A percentile compares a stretch with the other conserved stretches of the same genome.
Evolutionary conservation across 2,329 filamentous ascomycete species (phyloP).

Genomic region (Fusarium nelsonii): DNA sequence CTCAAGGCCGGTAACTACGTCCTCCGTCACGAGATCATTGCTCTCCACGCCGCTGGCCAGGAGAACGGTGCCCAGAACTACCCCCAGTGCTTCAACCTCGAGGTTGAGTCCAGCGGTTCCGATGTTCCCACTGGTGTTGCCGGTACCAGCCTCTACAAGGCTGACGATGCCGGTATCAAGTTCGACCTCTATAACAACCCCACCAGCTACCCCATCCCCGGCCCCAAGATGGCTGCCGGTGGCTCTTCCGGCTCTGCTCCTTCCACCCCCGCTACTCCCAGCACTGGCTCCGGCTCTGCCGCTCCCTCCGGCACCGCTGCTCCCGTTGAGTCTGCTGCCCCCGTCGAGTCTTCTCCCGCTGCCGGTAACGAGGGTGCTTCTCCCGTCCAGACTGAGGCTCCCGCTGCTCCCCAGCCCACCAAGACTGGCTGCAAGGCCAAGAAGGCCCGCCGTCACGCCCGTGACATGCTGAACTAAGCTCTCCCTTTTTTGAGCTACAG

Average conservation of each 20-base stretch:
- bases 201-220: slow-evolving; percentile 49
- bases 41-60: slow-evolving; percentile 58
- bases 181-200: slow-evolving; percentile 52
- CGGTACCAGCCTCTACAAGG: slow-evolving; percentile 50
- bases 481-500: slow-evolving; percentile 18
- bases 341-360: slow-evolving; percentile 17
- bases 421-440: slow-evolving; percentile 43
- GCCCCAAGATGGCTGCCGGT: slow-evolving; percentile 41
- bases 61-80: slow-evolving; percentile 65
- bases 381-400: slow-evolving; percentile 27
- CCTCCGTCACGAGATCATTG: slow-evolving; percentile 66
- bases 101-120: slow-evolving; percentile 58
- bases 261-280: slow-evolving; percentile 2
- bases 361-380: slow-evolving; percentile 20
- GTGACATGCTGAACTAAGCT: slow-evolving; percentile 42
- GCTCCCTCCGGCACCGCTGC: slow-evolving; percentile 18
- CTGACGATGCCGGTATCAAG: slow-evolving; percentile 50
- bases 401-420: slow-evolving; percentile 32
- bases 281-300: slow-evolving; percentile 2
- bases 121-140: slow-evolving; percentile 52
- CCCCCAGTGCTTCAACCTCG: slow-evolving; percentile 64
- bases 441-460: slow-evolving; percentile 46
- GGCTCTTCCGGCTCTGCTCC: slow-evolving; percentile 13
- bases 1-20: slow-evolving; percentile 60
- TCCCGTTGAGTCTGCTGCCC: slow-evolving; percentile 13